phyloP scores from a whole-genome alignment of 2,329 filamentous ascomycete genomes.

The Apiospora arundinis region DNA sequence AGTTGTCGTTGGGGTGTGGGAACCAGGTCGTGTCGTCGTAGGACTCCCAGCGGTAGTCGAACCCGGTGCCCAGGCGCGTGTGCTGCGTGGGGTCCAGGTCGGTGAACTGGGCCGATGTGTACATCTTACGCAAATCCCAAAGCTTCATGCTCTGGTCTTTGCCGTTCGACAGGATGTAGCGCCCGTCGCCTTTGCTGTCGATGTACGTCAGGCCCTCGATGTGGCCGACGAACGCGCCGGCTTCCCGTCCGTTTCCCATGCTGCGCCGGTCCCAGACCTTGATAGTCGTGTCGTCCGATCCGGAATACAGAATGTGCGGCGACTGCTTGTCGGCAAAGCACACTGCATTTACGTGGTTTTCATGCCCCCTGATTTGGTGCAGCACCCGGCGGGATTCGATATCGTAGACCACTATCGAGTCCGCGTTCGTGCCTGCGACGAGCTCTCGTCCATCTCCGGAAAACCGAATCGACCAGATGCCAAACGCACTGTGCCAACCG shows the following conservation, averaged over 20 bases:
- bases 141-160: slow-evolving; percentile 98
- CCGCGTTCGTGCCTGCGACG: slow-evolving; percentile 83
- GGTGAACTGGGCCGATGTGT: slow-evolving; percentile 71
- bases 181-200: slow-evolving; percentile 72
- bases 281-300: slow-evolving; percentile 90
- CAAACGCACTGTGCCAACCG: slow-evolving; percentile 51
- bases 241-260: slow-evolving; percentile 81
- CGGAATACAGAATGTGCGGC: slow-evolving; percentile 94
- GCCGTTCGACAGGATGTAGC: slow-evolving; percentile 89
- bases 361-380: slow-evolving; percentile 78
- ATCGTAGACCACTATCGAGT: slow-evolving; percentile 88
- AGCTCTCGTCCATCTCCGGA: slow-evolving; percentile 91
- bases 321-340: slow-evolving; percentile 90
- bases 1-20: slow-evolving; percentile 85
- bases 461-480: slow-evolving; percentile 91
- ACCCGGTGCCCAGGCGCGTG: slow-evolving; percentile 58
- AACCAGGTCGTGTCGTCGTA: slow-evolving; percentile 72
- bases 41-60: slow-evolving; percentile 75
- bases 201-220: slow-evolving; percentile 72
- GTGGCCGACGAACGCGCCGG: slow-evolving; percentile 71
- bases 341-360: slow-evolving; percentile 93
- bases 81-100: slow-evolving; percentile 61
- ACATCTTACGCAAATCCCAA: slow-evolving; percentile 93
- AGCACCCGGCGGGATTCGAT: slow-evolving; percentile 80
- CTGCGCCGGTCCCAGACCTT: slow-evolving; percentile 96